Conservation (phyloP, 2,329 filamentous ascomycete species). For the Colletotrichum orchidophilum region DNA sequence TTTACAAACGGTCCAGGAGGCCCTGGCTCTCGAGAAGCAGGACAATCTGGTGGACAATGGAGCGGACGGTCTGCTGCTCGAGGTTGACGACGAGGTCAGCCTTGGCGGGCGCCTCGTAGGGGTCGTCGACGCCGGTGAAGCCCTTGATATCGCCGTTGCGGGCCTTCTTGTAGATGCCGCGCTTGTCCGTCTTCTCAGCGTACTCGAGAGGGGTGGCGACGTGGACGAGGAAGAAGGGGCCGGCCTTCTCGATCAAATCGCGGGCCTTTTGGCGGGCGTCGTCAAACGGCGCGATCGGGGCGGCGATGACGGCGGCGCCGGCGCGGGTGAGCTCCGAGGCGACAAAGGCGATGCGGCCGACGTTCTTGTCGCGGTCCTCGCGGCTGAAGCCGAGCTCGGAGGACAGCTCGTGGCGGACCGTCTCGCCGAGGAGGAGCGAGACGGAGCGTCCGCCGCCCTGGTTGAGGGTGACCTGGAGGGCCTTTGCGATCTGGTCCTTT, state of each 20-base stretch:
- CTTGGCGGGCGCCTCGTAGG: conserved; percentile 87
- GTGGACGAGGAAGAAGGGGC: conserved; percentile 94
- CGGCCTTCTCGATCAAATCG: conserved; percentile 86
- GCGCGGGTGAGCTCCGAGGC: conserved; percentile 93
- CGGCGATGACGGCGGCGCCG: conserved; percentile 93
- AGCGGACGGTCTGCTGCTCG: conserved; percentile 87
- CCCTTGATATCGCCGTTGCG: conserved; percentile 93
- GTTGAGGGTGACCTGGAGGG: conserved; percentile 96
- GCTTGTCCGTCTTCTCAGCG: conserved; percentile 94
- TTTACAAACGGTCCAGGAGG: conserved; percentile 77
- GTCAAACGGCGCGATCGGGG: conserved; percentile 95
- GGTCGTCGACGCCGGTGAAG: conserved; percentile 98
- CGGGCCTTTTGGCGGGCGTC: conserved; percentile 78
- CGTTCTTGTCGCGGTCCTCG: conserved; percentile 93
- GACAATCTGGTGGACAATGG: conserved; percentile 96
- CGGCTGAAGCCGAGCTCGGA: conserved; percentile 95
- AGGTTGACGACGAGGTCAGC: conserved; percentile 86
- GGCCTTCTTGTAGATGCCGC: conserved; percentile 87
- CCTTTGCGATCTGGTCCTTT: conserved; percentile 96
- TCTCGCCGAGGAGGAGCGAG: conserved; percentile 94
- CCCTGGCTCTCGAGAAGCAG: conserved; percentile 90
- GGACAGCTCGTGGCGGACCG: conserved; percentile 90
- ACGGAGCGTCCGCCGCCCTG: conserved; percentile 96
- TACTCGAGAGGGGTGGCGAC: conserved; percentile 92
- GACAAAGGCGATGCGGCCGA: conserved; percentile 95